Percentiles rank a stretch among this genome's conserved stretches.
Conservation (phyloP, 345 rosid genomes). For the Eucalyptus albens region DNA sequence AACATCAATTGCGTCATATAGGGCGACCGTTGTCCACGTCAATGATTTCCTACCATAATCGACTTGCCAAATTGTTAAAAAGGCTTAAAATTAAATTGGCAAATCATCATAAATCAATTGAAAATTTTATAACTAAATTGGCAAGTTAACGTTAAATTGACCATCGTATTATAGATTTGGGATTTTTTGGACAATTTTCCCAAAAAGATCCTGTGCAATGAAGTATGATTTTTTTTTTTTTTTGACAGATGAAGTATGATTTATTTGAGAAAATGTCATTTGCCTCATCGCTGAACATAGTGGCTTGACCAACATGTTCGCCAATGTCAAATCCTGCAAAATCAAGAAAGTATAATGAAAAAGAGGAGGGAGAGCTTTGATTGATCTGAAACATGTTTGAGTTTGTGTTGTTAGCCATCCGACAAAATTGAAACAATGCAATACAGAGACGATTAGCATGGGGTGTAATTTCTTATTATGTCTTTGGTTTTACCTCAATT, state of each 20-base stretch:
- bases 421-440: neutral
- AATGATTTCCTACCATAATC: too few species aligned
- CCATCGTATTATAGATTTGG: too few species aligned
- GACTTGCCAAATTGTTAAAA: too few species aligned
- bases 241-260: neutral
- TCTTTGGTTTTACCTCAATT: slow-evolving; percentile 11
- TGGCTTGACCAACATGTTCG: slow-evolving; percentile 24
- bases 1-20: fast-evolving
- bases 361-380: neutral
- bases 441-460: neutral
- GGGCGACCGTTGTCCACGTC: fast-evolving
- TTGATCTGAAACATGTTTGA: neutral
- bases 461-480: neutral
- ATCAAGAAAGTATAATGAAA: neutral
- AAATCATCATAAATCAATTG: too few species aligned
- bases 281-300: slow-evolving; percentile 6
- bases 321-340: slow-evolving; percentile 31
- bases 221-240: neutral
- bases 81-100: too few species aligned
- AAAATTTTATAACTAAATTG: too few species aligned
- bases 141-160: too few species aligned
- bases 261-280: slow-evolving; percentile 11
- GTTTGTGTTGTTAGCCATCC: neutral
- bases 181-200: too few species aligned
- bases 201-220: slow-evolving; percentile 24